A percentile compares a stretch with the other conserved stretches of the same genome.
Conservation (phyloP, 306 rosid species). For the Urtica urens region DNA sequence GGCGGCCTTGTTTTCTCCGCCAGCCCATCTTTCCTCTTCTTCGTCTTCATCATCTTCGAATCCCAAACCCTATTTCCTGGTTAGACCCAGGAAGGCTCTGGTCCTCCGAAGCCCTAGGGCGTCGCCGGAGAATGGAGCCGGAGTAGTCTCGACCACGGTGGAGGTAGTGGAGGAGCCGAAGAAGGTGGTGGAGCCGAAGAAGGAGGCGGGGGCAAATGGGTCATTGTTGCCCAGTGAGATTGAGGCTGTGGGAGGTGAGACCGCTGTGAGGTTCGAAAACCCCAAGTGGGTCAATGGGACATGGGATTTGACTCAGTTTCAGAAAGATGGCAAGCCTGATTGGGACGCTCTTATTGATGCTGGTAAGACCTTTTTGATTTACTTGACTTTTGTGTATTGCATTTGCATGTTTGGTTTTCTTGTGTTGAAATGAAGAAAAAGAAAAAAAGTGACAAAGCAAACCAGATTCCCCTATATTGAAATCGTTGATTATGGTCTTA, state of each 20-base stretch:
- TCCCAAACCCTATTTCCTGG: constrained; percentile 24
- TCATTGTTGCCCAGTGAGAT: constrained; percentile 21
- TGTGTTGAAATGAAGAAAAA: no score
- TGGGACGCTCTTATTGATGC: constrained; percentile 99
- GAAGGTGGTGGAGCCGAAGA: constrained; percentile 7
- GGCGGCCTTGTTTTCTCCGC: constrained; percentile 59
- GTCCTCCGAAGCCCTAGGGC: constrained; percentile 20
- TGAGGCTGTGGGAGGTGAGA: constrained; percentile 33
- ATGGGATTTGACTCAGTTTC: constrained; percentile 93
- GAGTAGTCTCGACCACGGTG: constrained; percentile 27
- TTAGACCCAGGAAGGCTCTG: constrained; percentile 27
- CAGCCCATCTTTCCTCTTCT: constrained; percentile 32
- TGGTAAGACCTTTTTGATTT: no score
- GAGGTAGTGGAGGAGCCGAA: constrained; percentile 14
- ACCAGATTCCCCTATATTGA: no score
- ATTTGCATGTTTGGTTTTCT: no score
- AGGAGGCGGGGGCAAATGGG: constrained; percentile 40
- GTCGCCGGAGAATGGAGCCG: constrained; percentile 46
- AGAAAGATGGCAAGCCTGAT: constrained; percentile 56
- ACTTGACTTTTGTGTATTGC: no score
- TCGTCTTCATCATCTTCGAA: constrained; percentile 22
- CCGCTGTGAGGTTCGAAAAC: constrained; percentile 33
- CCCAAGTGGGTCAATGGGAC: constrained; percentile 75
- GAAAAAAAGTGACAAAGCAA: no score
- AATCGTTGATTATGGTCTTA: no score